Percentiles rank a stretch among this genome's conserved stretches.
Conservation (phyloP, 2,329 filamentous ascomycete species). For the Karstenula rhodostoma region DNA sequence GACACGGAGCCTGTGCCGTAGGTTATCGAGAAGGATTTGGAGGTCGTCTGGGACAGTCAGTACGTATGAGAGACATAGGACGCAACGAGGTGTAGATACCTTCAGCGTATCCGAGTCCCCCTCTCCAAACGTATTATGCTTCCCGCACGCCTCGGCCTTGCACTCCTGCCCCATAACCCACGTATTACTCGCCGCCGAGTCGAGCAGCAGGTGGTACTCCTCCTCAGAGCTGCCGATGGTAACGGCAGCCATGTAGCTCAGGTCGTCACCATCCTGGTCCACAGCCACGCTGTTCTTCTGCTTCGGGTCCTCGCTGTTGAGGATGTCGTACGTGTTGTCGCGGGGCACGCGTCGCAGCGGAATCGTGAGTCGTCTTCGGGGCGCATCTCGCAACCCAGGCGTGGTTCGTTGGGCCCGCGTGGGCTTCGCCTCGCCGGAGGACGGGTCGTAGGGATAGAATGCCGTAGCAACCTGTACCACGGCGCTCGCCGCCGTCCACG, state of each 20-base stretch:
- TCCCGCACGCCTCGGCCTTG: conserved; percentile 68
- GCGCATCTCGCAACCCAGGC: background rate
- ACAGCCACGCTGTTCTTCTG: conserved; percentile 59
- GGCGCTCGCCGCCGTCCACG: conserved; percentile 36
- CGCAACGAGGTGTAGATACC: conserved; percentile 24
- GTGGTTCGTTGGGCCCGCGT: conserved; percentile 18
- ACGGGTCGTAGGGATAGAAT: conserved; percentile 46
- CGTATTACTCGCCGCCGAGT: conserved; percentile 69
- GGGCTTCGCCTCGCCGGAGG: conserved; percentile 23
- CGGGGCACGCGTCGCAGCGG: conserved; percentile 49
- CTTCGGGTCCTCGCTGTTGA: conserved; percentile 37
- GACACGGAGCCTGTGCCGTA: conserved; percentile 81
- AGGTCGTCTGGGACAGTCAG: conserved; percentile 49
- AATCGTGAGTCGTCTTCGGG: conserved; percentile 23
- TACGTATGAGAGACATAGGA: conserved; percentile 4
- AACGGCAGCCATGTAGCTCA: conserved; percentile 62
- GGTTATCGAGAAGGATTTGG: conserved; percentile 67
- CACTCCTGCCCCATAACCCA: conserved; percentile 85
- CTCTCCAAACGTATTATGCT: conserved; percentile 74
- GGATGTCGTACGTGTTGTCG: conserved; percentile 58
- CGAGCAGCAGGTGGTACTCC: conserved; percentile 62
- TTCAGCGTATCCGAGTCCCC: conserved; percentile 70
- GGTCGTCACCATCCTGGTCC: conserved; percentile 62
- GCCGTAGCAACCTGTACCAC: conserved; percentile 37
- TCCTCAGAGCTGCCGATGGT: conserved; percentile 59